A percentile compares a stretch with the other conserved stretches of the same genome.
These are phyloP conservation scores for Plenodomus lindquistii DNA, from an alignment of 2,329 filamentous ascomycete genomes.

Conservation along the genomic window DNA sequence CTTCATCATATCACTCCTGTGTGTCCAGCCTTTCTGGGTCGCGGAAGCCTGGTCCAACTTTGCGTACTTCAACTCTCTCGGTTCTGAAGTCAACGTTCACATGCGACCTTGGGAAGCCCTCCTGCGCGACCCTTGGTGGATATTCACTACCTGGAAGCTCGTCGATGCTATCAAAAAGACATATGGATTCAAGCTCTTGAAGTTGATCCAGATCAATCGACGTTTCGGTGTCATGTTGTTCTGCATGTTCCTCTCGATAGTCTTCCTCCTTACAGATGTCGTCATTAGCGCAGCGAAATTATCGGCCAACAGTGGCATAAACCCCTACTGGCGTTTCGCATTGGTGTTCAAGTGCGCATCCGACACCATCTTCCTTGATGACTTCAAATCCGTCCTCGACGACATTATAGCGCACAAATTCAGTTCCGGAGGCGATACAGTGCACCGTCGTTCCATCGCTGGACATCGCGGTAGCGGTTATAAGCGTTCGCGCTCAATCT, in stretches of 20 bases:
- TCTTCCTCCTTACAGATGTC: constrained; percentile 36
- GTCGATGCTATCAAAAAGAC: constrained; percentile 39
- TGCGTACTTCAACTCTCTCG: constrained; percentile 40
- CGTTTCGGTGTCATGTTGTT: constrained; percentile 40
- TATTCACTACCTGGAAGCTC: constrained; percentile 41
- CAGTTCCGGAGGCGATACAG: constrained; percentile 19
- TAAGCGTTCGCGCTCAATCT: constrained; percentile 17
- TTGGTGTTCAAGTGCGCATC: constrained; percentile 44
- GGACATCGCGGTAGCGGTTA: constrained; percentile 6
- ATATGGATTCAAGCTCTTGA: constrained; percentile 33
- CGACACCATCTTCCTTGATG: constrained; percentile 43
- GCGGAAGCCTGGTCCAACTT: constrained; percentile 43
- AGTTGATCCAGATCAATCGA: constrained; percentile 31
- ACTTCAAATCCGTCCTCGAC: constrained; percentile 43
- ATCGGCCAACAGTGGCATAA: constrained; percentile 34
- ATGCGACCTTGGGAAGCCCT: constrained; percentile 41
- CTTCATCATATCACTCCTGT: constrained; percentile 37
- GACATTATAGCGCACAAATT: constrained; percentile 34
- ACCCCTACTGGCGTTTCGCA: constrained; percentile 42
- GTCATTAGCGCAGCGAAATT: constrained; percentile 34
- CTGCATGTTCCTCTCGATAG: constrained; percentile 40
- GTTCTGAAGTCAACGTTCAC: constrained; percentile 30
- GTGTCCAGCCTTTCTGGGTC: constrained; percentile 42
- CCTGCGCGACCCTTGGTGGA: constrained; percentile 42
- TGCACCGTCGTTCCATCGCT: constrained; percentile 14